These are phyloP conservation scores for Trypanosoma grayi DNA, from an alignment of 208 protist genomes.

Conservation along the genomic window DNA sequence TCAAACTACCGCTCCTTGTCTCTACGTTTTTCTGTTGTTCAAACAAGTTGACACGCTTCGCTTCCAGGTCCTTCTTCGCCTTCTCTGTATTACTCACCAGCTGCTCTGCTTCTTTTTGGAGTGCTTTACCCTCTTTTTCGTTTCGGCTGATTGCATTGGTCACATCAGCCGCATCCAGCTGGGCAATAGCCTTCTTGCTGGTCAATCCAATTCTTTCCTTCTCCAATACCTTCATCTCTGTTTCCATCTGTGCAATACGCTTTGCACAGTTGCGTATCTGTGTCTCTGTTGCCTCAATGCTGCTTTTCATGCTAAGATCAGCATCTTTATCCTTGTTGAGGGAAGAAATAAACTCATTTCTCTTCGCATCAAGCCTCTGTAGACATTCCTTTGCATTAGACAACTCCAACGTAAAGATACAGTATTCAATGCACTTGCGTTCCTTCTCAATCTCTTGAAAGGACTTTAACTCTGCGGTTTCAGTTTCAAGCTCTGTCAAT, in stretches of 20 bases:
- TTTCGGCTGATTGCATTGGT: conserved; percentile 33
- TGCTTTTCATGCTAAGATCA: conserved; percentile 40
- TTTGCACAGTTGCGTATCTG: conserved; percentile 39
- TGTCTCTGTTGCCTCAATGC: conserved; percentile 35
- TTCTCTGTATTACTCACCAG: conserved; percentile 42
- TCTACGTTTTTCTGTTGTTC: conserved; percentile 38
- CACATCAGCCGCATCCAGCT: conserved; percentile 63
- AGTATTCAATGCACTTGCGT: conserved; percentile 91
- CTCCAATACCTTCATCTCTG: conserved; percentile 49
- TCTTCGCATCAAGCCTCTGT: conserved; percentile 51
- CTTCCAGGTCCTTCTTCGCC: conserved; percentile 29
- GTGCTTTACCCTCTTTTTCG: conserved; percentile 37
- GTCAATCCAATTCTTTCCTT: conserved; percentile 50
- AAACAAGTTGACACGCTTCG: conserved; percentile 32
- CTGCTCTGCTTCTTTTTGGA: conserved; percentile 60
- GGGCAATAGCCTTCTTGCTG: conserved; percentile 57
- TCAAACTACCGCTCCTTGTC: conserved; percentile 32
- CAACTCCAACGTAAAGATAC: conserved; percentile 83
- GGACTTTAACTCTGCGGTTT: conserved; percentile 93
- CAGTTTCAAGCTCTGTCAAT: conserved; percentile 93
- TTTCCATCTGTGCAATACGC: conserved; percentile 50
- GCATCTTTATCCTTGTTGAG: conserved; percentile 48
- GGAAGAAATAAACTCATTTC: conserved; percentile 30
- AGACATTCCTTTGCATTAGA: conserved; percentile 52
- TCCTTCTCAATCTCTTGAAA: conserved; percentile 92